phyloP scores from a whole-genome alignment of 2,329 filamentous ascomycete species.

The Nemania sp. region DNA sequence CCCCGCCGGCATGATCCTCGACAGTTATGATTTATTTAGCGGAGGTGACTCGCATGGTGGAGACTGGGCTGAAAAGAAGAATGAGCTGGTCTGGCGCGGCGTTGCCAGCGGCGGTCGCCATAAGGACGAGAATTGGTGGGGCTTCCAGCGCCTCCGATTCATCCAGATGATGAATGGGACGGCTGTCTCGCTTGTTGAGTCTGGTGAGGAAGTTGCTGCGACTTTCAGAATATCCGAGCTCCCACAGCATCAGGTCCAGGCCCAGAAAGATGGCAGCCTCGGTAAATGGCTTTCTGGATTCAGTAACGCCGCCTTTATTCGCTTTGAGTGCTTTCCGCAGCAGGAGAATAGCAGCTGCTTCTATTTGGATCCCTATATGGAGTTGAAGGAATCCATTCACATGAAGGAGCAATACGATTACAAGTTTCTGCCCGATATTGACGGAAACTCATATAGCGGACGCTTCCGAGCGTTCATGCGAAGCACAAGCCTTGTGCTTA shows the following conservation, averaged over 20 bases:
- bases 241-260: constrained; percentile 45
- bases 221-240: constrained; percentile 49
- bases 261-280: constrained; percentile 39
- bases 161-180: constrained; percentile 69
- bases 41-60: constrained; percentile 58
- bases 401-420: constrained; percentile 55
- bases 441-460: constrained; percentile 68
- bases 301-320: constrained; percentile 50
- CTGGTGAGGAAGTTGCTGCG: constrained; percentile 42
- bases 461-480: constrained; percentile 66
- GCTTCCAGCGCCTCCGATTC: constrained; percentile 71
- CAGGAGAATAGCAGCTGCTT: constrained; percentile 40
- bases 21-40: constrained; percentile 57
- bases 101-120: constrained; percentile 61
- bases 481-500: constrained; percentile 68
- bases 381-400: constrained; percentile 38
- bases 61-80: constrained; percentile 59
- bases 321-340: constrained; percentile 43
- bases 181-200: constrained; percentile 50
- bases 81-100: constrained; percentile 64
- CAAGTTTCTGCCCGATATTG: constrained; percentile 72
- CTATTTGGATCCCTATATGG: constrained; percentile 45
- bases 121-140: constrained; percentile 59
- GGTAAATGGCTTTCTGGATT: constrained; percentile 47
- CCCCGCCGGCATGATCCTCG: constrained; percentile 66